Conservation (phyloP, 768 basidiomycete genomes). For the Leccinum subgranulosum region DNA sequence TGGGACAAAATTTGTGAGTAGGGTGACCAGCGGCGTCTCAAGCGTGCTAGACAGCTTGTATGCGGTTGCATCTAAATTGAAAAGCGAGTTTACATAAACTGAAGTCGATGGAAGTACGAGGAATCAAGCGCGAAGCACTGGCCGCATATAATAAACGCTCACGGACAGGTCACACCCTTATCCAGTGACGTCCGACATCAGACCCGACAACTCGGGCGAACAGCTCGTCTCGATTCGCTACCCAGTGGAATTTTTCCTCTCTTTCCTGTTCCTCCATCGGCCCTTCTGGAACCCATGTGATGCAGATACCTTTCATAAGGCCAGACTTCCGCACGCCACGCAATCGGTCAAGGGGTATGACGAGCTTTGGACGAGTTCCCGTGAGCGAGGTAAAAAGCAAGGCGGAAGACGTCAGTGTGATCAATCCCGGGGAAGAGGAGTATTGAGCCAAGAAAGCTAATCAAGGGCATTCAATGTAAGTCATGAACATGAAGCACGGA, state of each 20-base stretch:
- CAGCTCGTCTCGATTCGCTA: slow-evolving; percentile 60
- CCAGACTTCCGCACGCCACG: slow-evolving; percentile 58
- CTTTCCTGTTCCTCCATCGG: slow-evolving; percentile 33
- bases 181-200: slow-evolving; percentile 45
- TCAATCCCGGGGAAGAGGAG: slow-evolving; percentile 51
- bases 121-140: slow-evolving; percentile 23
- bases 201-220: slow-evolving; percentile 60
- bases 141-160: background rate
- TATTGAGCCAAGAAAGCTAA: slow-evolving; percentile 63
- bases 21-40: background rate
- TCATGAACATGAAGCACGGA: background rate
- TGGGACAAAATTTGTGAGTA: background rate
- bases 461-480: slow-evolving; percentile 1
- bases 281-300: slow-evolving; percentile 39
- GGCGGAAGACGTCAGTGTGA: slow-evolving; percentile 49
- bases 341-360: slow-evolving; percentile 45
- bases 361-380: slow-evolving; percentile 41
- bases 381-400: slow-evolving; percentile 57
- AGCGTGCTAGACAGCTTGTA: slow-evolving; percentile 3
- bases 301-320: slow-evolving; percentile 48
- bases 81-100: background rate
- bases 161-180: slow-evolving; percentile 36
- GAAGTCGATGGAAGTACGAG: slow-evolving; percentile 3
- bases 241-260: slow-evolving; percentile 57
- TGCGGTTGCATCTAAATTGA: slow-evolving; percentile 1